Evolutionary conservation across 2,329 filamentous ascomycete genomes (phyloP), one percentile per base, ranked within the genome.

Genomic region (Metarhizium anisopliae): DNA sequence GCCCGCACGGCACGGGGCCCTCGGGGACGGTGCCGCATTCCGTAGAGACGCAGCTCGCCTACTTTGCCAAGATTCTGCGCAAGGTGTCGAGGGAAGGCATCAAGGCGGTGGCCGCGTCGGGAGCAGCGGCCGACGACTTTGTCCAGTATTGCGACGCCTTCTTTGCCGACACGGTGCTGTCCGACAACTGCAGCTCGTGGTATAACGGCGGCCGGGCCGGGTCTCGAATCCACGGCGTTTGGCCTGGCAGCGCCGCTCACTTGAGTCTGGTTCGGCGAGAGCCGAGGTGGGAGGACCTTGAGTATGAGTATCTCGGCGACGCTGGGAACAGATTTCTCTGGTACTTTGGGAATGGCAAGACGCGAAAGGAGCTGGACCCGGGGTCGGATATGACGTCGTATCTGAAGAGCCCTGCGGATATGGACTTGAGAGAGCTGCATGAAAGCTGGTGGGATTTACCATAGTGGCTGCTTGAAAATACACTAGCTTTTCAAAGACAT

Each of bases 321-420:
- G 69, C 71, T 65, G 73, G 72, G 0, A 80, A 80, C 49, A 66
- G 82, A 7, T 83, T 86, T 59, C 71, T 76, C 2, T 89, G 75
- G 72, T 79, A 84, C 63, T 81, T 89, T 61, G 86, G 87, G 0
- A 86, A 85, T 63, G 87, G 86, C 0, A 83, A 80, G 70, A 87
- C 84, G 2, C 72, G 62, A 54, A 79, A 78, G 59, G 86, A 90
- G 67, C 60, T 71, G 20, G 76, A 81, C 40, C 70, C 74, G 6
- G 71, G 72, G n/a, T 72, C 74, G 3, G 84, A 89, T 61, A 72
- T 87, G 65, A 86, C 83, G 11, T 72, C 78, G 10, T 88, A 89
- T 74, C 25, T 90, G 55, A 79, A 72, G 59, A 62, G 77, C 35
- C 79, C 80, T 0, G 75, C 74, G 40, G 73, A 80, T 38, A 73